Base-by-base conservation (phyloP, 805 yeast genomes). In the Lipomyces sp. region DNA sequence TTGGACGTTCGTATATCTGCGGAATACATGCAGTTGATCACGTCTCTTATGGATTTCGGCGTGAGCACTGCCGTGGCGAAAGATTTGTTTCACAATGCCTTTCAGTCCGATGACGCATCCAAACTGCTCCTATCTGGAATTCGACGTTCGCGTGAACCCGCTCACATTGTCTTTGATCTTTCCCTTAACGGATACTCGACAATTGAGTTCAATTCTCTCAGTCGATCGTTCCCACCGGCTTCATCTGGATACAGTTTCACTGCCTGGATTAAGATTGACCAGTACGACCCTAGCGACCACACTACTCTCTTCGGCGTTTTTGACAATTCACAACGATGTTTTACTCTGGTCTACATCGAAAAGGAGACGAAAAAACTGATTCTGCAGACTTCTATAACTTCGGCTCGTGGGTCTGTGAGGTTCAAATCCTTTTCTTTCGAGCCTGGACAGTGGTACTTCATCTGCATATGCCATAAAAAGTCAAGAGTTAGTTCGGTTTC, bases 381-480 rank as follows among this genome's bases (percentile, higher is more conserved):
- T 16, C 39, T 60, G 23, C 63, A 58, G 44, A 49, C 59, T 2
- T 43, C 57, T 21, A 38, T 51, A 4, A 49, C 52, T 5, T 53
- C 59, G 2, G 35, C 47, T n/a, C 26, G 59, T n/a, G 55, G 57
- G 3, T 49, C 60, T 6, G 55, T 47, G 2, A 22, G 57, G 26
- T 60, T 60, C 40, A 60, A 51, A 44, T 34, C 47, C n/a, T 37
- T 42, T 13, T 40, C 33, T 11, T 55, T 60, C 23, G 54, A 58
- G 23, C 44, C 53, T n/a, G 59, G 59, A 6, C 31, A 36, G 26
- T 59, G 64, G 61, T 56, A 61, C 24, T 61, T 59, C 50, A 32
- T 61, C 7, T 55, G 49, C 22, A 26, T 61, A 23, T 40, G 44
- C 7, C 64, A 61, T 42, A 55, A 56, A 28, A 49, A 51, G 29